Conservation (phyloP, 768 basidiomycete genomes). For the Coprinopsis strossmayeri region DNA sequence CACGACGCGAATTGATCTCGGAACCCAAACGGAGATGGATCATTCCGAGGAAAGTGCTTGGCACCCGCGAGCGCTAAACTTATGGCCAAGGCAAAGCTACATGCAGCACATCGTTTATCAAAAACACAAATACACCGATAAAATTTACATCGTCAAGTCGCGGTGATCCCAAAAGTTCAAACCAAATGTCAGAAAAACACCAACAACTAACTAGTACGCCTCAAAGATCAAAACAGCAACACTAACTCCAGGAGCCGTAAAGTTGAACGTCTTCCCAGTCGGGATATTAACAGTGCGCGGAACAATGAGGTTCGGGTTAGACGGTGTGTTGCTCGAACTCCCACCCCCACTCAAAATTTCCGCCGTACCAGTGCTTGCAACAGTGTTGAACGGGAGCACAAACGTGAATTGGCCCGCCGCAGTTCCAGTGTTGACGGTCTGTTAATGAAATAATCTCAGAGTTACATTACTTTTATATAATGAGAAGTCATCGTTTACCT, state of each 20-base stretch:
- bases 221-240: slow-evolving; percentile 32
- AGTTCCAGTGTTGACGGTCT: slow-evolving; percentile 50
- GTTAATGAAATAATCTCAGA: neutral
- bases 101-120: too few relatives aligned
- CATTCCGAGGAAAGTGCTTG: too few relatives aligned
- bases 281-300: slow-evolving; percentile 39
- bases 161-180: too few relatives aligned
- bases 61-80: too few relatives aligned
- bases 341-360: slow-evolving; percentile 44
- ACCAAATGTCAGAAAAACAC: neutral
- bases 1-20: neutral
- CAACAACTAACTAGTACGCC: slow-evolving; percentile 11
- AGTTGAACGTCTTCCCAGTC: slow-evolving; percentile 48
- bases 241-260: slow-evolving; percentile 43
- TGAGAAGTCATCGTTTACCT: slow-evolving; percentile 28
- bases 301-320: slow-evolving; percentile 37
- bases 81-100: too few relatives aligned
- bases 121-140: too few relatives aligned
- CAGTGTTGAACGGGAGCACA: slow-evolving; percentile 44
- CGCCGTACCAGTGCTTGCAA: slow-evolving; percentile 35
- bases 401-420: slow-evolving; percentile 40
- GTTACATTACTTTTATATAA: neutral
- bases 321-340: slow-evolving; percentile 51
- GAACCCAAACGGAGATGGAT: neutral
- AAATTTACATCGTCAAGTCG: too few relatives aligned